Conservation (phyloP, 371 early-diverging fungal genomes). For the Chytridiales sp. region DNA sequence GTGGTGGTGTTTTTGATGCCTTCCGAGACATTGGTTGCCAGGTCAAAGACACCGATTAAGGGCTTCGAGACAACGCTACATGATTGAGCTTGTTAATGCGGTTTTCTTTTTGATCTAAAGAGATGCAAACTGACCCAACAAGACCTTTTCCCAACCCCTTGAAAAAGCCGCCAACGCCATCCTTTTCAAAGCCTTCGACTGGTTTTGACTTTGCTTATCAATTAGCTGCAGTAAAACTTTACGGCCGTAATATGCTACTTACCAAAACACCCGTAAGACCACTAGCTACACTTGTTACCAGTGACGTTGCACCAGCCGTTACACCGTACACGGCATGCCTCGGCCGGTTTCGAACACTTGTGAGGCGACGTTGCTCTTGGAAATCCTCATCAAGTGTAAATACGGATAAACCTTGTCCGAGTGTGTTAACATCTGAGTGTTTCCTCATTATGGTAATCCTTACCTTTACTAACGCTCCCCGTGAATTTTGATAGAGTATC, state of each 20-base stretch:
- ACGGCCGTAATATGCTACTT: neutral
- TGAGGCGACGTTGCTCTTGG: constrained; percentile 80
- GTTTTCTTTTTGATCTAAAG: too few species aligned
- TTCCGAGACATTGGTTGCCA: constrained; percentile 88
- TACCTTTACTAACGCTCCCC: constrained; percentile 92
- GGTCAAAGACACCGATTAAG: constrained; percentile 88
- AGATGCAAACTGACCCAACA: constrained; percentile 67
- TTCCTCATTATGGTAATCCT: neutral
- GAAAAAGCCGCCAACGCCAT: constrained; percentile 93
- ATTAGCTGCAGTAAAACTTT: neutral
- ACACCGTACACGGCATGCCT: constrained; percentile 91
- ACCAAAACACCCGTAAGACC: constrained; percentile 86
- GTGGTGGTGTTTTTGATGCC: constrained; percentile 96
- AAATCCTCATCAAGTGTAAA: constrained; percentile 93
- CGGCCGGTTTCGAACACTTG: constrained; percentile 83
- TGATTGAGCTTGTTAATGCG: neutral
- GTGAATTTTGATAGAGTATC: constrained; percentile 95
- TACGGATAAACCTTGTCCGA: constrained; percentile 64
- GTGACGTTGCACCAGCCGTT: constrained; percentile 82
- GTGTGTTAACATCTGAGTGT: neutral
- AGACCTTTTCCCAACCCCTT: constrained; percentile 95
- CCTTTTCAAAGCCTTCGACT: constrained; percentile 85
- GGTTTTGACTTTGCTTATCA: constrained; percentile 72
- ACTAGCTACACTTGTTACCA: constrained; percentile 81
- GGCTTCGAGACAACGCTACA: constrained; percentile 86